phyloP scores from a whole-genome alignment of 495 filamentous ascomycete species.

The Venustampulla echinocandica region DNA sequence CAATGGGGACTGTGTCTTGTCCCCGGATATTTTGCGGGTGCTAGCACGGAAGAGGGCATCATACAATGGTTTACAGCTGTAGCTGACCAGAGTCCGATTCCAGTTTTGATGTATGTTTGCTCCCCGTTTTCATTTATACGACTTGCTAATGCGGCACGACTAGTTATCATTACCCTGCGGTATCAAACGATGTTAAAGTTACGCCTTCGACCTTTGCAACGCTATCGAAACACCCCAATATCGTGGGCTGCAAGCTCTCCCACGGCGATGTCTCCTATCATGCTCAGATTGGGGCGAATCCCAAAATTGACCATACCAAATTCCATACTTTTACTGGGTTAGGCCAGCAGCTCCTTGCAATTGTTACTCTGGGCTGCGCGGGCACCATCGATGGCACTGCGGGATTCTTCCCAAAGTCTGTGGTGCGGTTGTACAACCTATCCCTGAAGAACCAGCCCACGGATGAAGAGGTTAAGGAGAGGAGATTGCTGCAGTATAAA shows the following conservation, averaged over 20 bases:
- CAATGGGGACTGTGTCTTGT: slow-evolving; percentile 54
- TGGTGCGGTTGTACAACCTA: slow-evolving; percentile 45
- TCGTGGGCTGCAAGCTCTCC: slow-evolving; percentile 61
- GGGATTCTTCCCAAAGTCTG: slow-evolving; percentile 51
- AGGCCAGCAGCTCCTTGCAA: slow-evolving; percentile 56
- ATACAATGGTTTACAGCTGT: slow-evolving; percentile 45
- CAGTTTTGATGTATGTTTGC: slow-evolving; percentile 39
- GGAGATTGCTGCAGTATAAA: slow-evolving; percentile 44
- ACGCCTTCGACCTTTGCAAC: slow-evolving; percentile 43
- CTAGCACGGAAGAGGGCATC: slow-evolving; percentile 39
- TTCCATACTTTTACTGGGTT: slow-evolving; percentile 58
- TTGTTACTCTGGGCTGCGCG: slow-evolving; percentile 47
- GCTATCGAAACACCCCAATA: slow-evolving; percentile 48
- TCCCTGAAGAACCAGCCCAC: slow-evolving; percentile 29
- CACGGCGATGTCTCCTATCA: slow-evolving; percentile 56
- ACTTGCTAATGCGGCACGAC: neutral
- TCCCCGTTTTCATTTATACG: neutral
- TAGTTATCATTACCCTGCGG: slow-evolving; percentile 59
- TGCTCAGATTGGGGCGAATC: slow-evolving; percentile 45
- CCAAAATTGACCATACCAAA: slow-evolving; percentile 34
- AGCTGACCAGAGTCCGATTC: slow-evolving; percentile 44
- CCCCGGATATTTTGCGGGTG: slow-evolving; percentile 48
- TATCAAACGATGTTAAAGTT: slow-evolving; percentile 51
- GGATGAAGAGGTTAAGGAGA: slow-evolving; percentile 30
- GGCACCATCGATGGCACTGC: slow-evolving; percentile 59